These are phyloP conservation scores for Nemophila menziesii DNA, from an alignment of 257 asterid species.

Conservation along the genomic window DNA sequence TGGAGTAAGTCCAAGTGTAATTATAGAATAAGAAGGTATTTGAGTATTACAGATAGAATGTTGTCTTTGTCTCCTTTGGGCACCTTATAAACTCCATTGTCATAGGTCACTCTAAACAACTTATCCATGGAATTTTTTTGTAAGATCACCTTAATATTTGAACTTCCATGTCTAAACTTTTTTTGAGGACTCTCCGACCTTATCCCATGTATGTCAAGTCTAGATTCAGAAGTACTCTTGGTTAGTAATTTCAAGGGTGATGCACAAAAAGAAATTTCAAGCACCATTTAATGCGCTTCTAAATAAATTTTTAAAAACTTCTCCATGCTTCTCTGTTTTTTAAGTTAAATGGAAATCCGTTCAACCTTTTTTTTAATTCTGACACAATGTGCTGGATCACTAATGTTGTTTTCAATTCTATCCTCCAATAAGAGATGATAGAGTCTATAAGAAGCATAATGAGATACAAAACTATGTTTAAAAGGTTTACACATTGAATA, in stretches of 20 bases:
- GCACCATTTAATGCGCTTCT: constrained; percentile 54
- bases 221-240: constrained; percentile 21
- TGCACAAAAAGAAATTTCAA: constrained; percentile 32
- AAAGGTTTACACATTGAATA: background rate
- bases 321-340: constrained; percentile 73
- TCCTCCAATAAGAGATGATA: constrained; percentile 84
- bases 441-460: constrained; percentile 46
- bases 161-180: constrained; percentile 28
- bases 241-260: constrained; percentile 15
- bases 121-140: too few relatives aligned
- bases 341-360: constrained; percentile 64
- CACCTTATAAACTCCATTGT: constrained; percentile 14
- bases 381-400: constrained; percentile 43
- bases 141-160: too few relatives aligned
- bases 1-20: too few relatives aligned
- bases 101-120: too few relatives aligned
- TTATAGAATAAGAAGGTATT: too few relatives aligned
- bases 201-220: constrained; percentile 28
- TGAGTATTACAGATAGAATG: constrained; percentile 4
- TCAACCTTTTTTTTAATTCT: constrained; percentile 76
- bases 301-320: constrained; percentile 46
- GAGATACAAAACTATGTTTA: constrained; percentile 7
- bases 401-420: constrained; percentile 43
- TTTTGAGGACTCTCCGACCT: constrained; percentile 33
- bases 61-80: constrained; percentile 30